These are phyloP conservation scores for Aspergillus niger DNA, from an alignment of 2,329 filamentous ascomycete genomes.

Conservation along the genomic window DNA sequence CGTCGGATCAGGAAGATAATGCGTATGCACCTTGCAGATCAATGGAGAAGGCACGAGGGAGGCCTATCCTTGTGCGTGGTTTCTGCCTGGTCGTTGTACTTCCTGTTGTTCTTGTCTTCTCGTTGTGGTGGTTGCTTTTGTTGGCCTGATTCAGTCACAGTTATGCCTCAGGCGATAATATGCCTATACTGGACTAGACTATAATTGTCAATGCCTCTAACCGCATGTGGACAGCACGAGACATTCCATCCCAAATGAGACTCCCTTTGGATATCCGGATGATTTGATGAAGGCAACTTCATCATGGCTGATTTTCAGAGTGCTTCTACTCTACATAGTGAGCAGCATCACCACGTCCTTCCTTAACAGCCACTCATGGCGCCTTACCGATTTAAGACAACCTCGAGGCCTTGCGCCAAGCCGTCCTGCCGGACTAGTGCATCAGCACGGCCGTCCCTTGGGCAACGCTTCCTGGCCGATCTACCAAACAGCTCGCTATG, in stretches of 20 bases:
- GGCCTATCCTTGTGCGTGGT: no score
- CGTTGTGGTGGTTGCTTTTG: background rate
- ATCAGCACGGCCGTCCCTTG: conserved; percentile 21
- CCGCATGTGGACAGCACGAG: background rate
- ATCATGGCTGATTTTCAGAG: no score
- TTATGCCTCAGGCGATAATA: background rate
- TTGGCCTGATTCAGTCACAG: background rate
- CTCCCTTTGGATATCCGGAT: background rate
- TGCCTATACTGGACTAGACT: background rate
- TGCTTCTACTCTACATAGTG: background rate
- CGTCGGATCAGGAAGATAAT: background rate
- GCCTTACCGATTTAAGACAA: background rate
- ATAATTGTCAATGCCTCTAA: background rate
- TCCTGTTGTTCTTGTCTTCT: background rate
- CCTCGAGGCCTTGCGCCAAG: conserved; percentile 15
- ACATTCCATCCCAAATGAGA: background rate
- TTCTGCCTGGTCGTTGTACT: no score
- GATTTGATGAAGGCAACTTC: no score
- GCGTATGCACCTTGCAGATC: no score
- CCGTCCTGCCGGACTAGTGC: conserved; percentile 14
- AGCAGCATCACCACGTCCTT: background rate
- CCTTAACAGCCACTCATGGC: background rate
- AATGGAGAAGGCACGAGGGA: no score
- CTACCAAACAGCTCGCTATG: conserved; percentile 12
- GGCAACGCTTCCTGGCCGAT: conserved; percentile 20